Percentiles rank a stretch among this genome's conserved stretches.
Evolutionary conservation across 2,329 filamentous ascomycete genomes (phyloP).

Genomic region (Colletotrichum tabaci): DNA sequence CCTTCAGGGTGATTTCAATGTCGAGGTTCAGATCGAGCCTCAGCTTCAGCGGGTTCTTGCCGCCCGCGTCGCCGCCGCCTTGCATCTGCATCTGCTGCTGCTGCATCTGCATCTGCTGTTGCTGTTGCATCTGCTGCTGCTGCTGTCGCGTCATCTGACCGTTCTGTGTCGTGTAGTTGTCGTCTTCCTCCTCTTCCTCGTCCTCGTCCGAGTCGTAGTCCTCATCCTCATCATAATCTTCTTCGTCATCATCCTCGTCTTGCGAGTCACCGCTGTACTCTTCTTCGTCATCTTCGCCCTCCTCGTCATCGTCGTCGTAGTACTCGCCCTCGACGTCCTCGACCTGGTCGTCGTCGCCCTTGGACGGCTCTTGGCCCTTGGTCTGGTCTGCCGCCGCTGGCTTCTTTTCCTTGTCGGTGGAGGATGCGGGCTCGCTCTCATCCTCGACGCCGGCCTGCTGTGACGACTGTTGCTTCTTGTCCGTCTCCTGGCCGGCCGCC

Average conservation of each 20-base stretch:
- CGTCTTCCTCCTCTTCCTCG: slow-evolving; percentile 17
- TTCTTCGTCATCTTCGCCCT: slow-evolving; percentile 40
- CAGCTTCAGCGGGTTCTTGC: slow-evolving; percentile 46
- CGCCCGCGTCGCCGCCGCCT: slow-evolving; percentile 44
- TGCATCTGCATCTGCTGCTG: slow-evolving; percentile 47
- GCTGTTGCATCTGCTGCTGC: slow-evolving; percentile 43
- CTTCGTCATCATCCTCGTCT: slow-evolving; percentile 35
- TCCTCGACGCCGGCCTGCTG: slow-evolving; percentile 44
- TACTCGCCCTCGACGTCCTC: slow-evolving; percentile 32
- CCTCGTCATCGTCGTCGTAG: slow-evolving; percentile 25
- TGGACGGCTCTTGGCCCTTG: slow-evolving; percentile 34
- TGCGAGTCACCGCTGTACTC: slow-evolving; percentile 42
- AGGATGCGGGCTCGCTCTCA: slow-evolving; percentile 39
- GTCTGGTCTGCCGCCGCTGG: slow-evolving; percentile 36
- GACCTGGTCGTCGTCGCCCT: slow-evolving; percentile 28
- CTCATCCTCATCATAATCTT: slow-evolving; percentile 45
- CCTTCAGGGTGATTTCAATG: slow-evolving; percentile 88
- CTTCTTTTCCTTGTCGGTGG: slow-evolving; percentile 28
- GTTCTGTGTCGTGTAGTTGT: slow-evolving; percentile 37
- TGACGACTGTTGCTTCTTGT: slow-evolving; percentile 43
- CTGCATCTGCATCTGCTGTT: slow-evolving; percentile 46
- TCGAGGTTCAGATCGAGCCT: slow-evolving; percentile 78
- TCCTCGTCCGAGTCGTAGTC: slow-evolving; percentile 42
- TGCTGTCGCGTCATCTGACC: slow-evolving; percentile 27
- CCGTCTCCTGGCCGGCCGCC: slow-evolving; percentile 44